Conservation (phyloP, 805 yeast species). For the Isabelozyma rhagii region DNA sequence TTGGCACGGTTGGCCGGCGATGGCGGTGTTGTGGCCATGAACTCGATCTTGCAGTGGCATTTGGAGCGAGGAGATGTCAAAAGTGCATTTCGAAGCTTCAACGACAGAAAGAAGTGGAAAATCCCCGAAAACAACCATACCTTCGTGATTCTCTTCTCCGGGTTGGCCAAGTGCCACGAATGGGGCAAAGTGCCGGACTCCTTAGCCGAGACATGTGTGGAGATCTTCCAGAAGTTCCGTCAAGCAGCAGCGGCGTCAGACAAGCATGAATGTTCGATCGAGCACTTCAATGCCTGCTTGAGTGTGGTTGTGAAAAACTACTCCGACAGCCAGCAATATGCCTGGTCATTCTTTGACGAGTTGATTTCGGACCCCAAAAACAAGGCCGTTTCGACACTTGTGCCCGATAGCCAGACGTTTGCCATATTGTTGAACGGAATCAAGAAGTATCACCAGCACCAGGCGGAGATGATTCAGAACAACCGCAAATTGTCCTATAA, state of each 20-base stretch:
- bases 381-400: constrained; percentile 7
- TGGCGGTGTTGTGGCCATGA: constrained; percentile 60
- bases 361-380: constrained; percentile 15
- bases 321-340: constrained; percentile 25
- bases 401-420: constrained; percentile 35
- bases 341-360: constrained; percentile 36
- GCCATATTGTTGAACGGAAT: constrained; percentile 38
- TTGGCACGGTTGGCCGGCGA: constrained; percentile 45
- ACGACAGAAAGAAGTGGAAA: constrained; percentile 61
- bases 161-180: constrained; percentile 26
- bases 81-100: constrained; percentile 48
- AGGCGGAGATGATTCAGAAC: constrained; percentile 11
- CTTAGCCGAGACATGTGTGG: constrained; percentile 16
- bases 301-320: constrained; percentile 33
- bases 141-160: constrained; percentile 32
- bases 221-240: constrained; percentile 16
- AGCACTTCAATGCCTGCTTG: constrained; percentile 37
- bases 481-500: constrained; percentile 11
- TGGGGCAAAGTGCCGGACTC: constrained; percentile 29
- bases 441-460: constrained; percentile 13
- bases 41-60: constrained; percentile 53
- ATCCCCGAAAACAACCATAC: constrained; percentile 50
- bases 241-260: not conserved
- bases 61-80: constrained; percentile 41
- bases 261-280: constrained; percentile 12